These are phyloP conservation scores for Hibiscus mutabilis DNA, from an alignment of 345 rosid genomes.

Conservation along the genomic window DNA sequence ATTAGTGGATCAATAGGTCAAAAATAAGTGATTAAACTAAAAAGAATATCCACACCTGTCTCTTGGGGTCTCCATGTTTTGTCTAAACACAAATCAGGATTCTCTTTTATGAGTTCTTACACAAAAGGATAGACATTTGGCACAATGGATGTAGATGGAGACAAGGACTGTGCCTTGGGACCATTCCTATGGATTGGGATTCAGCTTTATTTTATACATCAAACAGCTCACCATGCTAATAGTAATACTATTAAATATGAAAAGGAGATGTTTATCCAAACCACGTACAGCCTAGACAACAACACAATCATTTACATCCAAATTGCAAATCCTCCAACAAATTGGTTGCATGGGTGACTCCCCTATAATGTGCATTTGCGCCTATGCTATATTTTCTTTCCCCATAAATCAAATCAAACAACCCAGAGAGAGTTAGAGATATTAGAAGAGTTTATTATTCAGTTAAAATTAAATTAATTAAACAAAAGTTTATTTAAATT, in stretches of 20 bases:
- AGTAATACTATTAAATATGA: not conserved
- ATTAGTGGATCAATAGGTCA: too few species aligned
- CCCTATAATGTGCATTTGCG: not conserved
- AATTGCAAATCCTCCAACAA: not conserved
- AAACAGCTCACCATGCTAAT: not conserved
- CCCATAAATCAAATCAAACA: too few species aligned
- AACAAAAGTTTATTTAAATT: too few species aligned
- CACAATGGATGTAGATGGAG: not conserved
- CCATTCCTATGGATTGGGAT: not conserved
- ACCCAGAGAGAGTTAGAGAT: too few species aligned
- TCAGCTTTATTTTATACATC: not conserved
- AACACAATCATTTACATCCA: not conserved
- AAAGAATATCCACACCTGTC: too few species aligned
- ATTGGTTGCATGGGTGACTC: not conserved
- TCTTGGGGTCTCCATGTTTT: not conserved
- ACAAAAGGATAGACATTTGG: constrained; percentile 16
- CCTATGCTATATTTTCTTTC: not conserved
- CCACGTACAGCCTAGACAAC: not conserved
- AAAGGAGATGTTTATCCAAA: not conserved
- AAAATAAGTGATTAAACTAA: too few species aligned
- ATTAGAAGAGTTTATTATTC: too few species aligned
- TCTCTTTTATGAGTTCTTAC: constrained; percentile 13
- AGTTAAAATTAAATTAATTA: too few species aligned
- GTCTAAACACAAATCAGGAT: not conserved
- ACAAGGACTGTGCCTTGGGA: constrained; percentile 15